These are phyloP conservation scores for Podospora didyma DNA, from an alignment of 495 filamentous ascomycete species.

Conservation along the genomic window DNA sequence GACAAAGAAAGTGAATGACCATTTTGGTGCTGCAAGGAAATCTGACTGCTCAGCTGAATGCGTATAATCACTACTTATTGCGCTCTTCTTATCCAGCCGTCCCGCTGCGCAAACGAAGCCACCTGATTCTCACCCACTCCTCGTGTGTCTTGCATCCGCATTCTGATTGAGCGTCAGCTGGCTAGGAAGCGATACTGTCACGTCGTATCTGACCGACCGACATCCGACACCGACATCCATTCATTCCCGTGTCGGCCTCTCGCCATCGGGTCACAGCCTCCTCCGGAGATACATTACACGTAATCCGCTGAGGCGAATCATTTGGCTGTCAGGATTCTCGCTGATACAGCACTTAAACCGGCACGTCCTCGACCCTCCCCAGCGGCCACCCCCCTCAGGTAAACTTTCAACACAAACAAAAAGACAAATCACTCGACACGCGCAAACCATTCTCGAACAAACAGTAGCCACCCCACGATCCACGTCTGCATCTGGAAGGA, in stretches of 20 bases:
- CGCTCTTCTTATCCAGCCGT: background rate
- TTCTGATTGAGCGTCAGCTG: background rate
- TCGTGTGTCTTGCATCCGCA: background rate
- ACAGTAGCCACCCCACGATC: background rate
- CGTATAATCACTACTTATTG: conserved; percentile 1
- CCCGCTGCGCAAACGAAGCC: background rate
- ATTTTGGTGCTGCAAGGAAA: background rate
- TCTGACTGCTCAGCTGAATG: background rate
- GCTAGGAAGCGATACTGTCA: background rate
- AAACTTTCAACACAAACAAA: background rate
- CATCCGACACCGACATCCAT: background rate
- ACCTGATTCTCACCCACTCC: background rate
- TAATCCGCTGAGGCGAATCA: background rate
- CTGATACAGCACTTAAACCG: background rate
- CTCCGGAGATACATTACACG: background rate
- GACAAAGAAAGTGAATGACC: background rate
- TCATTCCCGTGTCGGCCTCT: background rate
- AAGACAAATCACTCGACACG: background rate
- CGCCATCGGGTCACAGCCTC: background rate
- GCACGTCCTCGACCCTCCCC: background rate
- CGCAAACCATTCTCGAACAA: too few species aligned
- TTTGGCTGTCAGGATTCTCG: background rate
- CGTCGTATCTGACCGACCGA: background rate
- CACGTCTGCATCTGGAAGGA: background rate
- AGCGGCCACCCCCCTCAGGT: background rate